Conservation (phyloP, 495 filamentous ascomycete species). For the Penicillium cosmopolitanum region DNA sequence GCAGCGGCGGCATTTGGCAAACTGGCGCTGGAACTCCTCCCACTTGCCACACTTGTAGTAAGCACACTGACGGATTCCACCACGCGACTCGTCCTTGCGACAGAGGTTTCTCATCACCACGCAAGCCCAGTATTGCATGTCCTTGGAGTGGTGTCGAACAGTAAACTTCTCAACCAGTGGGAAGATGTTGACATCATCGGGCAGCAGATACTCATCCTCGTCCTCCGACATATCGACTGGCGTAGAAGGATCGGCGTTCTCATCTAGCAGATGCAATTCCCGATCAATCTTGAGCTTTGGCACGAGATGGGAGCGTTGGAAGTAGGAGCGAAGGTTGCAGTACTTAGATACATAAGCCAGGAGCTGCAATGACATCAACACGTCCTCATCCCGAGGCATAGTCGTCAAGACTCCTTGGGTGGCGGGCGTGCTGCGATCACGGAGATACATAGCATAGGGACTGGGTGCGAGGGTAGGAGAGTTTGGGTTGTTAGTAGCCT, state of each 20-base stretch:
- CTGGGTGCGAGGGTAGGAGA: conserved; percentile 71
- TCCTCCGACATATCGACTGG: conserved; percentile 59
- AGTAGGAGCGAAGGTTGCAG: conserved; percentile 92
- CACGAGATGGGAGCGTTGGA: conserved; percentile 92
- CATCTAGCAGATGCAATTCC: conserved; percentile 79
- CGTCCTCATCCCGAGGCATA: conserved; percentile 95
- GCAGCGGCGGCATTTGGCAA: conserved; percentile 96
- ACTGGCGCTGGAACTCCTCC: conserved; percentile 94
- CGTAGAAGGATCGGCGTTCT: conserved; percentile 50
- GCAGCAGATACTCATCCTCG: conserved; percentile 88
- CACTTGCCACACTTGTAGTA: conserved; percentile 98
- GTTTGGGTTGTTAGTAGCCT: conserved; percentile 69
- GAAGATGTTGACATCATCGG: conserved; percentile 97
- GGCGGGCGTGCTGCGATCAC: conserved; percentile 67
- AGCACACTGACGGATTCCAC: conserved; percentile 94
- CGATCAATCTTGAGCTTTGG: conserved; percentile 87
- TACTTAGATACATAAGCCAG: conserved; percentile 98
- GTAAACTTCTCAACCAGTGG: conserved; percentile 98
- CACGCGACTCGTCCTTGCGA: conserved; percentile 92
- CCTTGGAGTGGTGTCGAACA: conserved; percentile 86
- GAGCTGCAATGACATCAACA: conserved; percentile 96
- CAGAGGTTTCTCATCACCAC: conserved; percentile 99
- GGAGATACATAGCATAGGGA: conserved; percentile 72
- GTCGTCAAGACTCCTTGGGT: conserved; percentile 75
- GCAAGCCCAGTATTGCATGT: conserved; percentile 99